Evolutionary conservation across 2,329 filamentous ascomycete species (phyloP), one percentile per base, ranked within the genome.

Genomic region (Hypoxylon sp.): DNA sequence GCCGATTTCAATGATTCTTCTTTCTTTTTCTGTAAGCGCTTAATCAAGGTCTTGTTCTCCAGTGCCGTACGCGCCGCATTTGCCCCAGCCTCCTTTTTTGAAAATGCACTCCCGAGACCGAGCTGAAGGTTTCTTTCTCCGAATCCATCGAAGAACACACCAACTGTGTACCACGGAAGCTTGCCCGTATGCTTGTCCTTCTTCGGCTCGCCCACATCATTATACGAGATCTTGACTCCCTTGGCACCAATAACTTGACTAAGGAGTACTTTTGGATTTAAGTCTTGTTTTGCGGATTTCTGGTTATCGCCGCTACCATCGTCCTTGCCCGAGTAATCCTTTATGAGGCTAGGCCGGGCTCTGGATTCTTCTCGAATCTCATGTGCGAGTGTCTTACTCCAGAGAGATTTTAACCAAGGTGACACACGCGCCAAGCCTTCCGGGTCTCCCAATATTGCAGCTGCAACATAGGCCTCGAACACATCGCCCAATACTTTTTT

Each of bases 401-500:
- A 98, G 0, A 98, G 82, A 6, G 85, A 81, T 55, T 88, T 90
- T 50, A 98, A 81, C 94, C 94, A 98, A 13, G 84, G 78, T 56
- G 91, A 85, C 1, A 87, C 90, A 1, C 83, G 84, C 6, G 79
- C 70, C 51, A 91, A 86, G 0, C 94, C 94, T 2, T 82, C 79
- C 0, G 88, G 84, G 73, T 94, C 87, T 0, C 91, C 90, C 1
- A 93, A 81, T 35, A 97, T 86, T 5, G 94, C 81, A 2, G 92
- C 94, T 8, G 92, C 94, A 14, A 97, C 88, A 73, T 97, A 98
- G 0, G 95, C 92, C 78, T 98, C 95, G 74, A 98, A 97, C 17
- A 98, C 86, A 77, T 98, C 95, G 8, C 91, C 94, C 62, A 92
- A 85, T 9, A 94, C 89, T 79, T 98, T 98, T 13, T 83, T 86